A percentile compares a stretch with the other conserved stretches of the same genome.
These are phyloP conservation scores for Actinomortierella ambigua DNA, from an alignment of 371 early-diverging fungal genomes.

Conservation along the genomic window DNA sequence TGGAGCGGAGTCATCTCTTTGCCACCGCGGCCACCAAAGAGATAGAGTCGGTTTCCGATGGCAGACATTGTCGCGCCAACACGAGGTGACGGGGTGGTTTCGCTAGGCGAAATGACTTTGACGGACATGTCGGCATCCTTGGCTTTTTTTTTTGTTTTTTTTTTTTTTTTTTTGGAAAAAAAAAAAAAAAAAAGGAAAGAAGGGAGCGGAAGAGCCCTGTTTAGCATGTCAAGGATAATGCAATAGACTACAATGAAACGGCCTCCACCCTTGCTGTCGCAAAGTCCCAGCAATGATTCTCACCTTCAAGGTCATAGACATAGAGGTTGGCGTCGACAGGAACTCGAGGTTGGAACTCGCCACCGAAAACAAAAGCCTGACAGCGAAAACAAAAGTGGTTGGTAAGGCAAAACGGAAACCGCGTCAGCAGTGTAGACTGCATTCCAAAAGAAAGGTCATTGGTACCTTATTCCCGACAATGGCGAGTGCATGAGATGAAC, in stretches of 20 bases:
- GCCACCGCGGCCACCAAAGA: constrained; percentile 20
- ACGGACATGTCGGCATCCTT: constrained; percentile 1
- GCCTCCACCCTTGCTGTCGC: constrained; percentile 6
- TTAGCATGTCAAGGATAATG: not conserved
- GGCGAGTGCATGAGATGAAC: constrained; percentile 13
- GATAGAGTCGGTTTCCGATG: constrained; percentile 15
- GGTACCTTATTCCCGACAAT: constrained; percentile 19
- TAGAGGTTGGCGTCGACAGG: constrained; percentile 21
- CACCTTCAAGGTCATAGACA: constrained; percentile 15
- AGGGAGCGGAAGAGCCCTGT: not conserved
- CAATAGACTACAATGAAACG: not conserved
- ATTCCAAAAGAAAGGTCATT: not conserved
- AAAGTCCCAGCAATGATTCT: constrained; percentile 20
- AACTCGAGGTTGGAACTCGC: constrained; percentile 14
- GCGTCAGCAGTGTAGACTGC: not conserved
- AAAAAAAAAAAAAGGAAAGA: not conserved
- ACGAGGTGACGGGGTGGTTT: constrained; percentile 10
- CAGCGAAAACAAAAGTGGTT: not conserved
- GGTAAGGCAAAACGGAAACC: not conserved
- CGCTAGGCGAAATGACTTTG: constrained; percentile 7
- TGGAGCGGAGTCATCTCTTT: constrained; percentile 19
- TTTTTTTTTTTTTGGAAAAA: constrained; percentile 1
- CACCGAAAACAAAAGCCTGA: constrained; percentile 16
- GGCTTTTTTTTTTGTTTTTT: not conserved
- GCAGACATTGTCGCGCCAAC: constrained; percentile 15